Conservation (phyloP, 345 rosid species). For the Laguncularia racemosa region DNA sequence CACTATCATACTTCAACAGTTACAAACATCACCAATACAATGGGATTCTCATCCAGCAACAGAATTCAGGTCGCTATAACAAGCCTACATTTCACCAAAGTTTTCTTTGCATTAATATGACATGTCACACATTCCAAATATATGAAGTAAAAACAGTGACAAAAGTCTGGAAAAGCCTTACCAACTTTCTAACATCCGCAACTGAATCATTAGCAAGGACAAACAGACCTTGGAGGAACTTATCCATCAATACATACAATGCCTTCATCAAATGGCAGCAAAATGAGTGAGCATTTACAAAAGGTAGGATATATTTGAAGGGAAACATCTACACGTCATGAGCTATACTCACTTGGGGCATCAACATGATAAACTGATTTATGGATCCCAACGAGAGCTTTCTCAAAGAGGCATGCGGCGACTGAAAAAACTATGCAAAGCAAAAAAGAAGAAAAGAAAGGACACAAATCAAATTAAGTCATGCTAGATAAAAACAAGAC, state of each 20-base stretch:
- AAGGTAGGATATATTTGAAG: not conserved
- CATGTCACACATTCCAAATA: not conserved
- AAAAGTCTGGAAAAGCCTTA: conserved; percentile 19
- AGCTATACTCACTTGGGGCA: conserved; percentile 84
- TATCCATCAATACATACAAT: conserved; percentile 53
- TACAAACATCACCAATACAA: too few species aligned
- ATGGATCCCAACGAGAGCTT: conserved; percentile 83
- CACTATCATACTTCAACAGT: too few species aligned
- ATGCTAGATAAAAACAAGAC: not conserved
- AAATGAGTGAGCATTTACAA: conserved; percentile 2
- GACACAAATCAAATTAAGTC: not conserved
- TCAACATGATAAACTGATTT: conserved; percentile 78
- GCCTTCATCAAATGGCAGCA: conserved; percentile 36
- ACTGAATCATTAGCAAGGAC: conserved; percentile 72
- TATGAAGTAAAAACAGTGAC: not conserved
- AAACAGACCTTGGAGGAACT: conserved; percentile 85
- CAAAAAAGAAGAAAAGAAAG: conserved; percentile 5
- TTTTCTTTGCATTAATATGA: too few species aligned
- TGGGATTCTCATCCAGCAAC: too few species aligned
- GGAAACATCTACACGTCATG: not conserved
- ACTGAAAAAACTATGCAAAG: conserved; percentile 74
- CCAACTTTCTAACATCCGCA: conserved; percentile 81
- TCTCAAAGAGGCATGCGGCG: conserved; percentile 74
- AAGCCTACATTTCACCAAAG: too few species aligned
- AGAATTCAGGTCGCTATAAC: too few species aligned